These are phyloP conservation scores for Botrytis cinerea DNA, from an alignment of 2,329 filamentous ascomycete genomes.

Conservation along the genomic window DNA sequence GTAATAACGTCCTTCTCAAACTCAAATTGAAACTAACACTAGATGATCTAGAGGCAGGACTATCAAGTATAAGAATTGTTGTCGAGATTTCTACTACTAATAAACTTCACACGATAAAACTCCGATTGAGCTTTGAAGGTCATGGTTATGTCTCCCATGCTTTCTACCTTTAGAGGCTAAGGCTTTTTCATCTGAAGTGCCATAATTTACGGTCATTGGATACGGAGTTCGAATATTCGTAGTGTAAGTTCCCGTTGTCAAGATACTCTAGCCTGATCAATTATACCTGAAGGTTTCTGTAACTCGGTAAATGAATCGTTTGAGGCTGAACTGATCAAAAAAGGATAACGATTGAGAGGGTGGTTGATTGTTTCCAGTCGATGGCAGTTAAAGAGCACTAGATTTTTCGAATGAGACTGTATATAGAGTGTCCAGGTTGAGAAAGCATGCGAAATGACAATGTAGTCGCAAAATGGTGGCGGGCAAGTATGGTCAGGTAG, in stretches of 20 bases:
- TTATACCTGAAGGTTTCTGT: neutral
- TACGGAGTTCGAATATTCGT: neutral
- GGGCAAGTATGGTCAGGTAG: neutral
- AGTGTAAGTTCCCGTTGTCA: neutral
- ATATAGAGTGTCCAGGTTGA: fast-evolving
- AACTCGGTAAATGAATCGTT: neutral
- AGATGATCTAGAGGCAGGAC: neutral
- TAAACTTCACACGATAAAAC: neutral
- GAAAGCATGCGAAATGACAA: neutral
- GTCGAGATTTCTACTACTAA: neutral
- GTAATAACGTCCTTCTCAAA: neutral
- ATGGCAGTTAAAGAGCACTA: neutral
- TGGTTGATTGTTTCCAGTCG: neutral
- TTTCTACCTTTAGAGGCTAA: too few relatives aligned
- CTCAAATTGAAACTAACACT: neutral
- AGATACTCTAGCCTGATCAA: neutral
- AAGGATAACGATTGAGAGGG: neutral
- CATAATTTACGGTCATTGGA: too few relatives aligned
- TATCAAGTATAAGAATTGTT: neutral
- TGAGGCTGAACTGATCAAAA: neutral
- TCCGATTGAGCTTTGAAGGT: neutral
- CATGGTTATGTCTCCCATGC: neutral
- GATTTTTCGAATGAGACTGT: neutral
- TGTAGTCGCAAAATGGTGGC: neutral
- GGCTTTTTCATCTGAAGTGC: neutral